phyloP scores from a whole-genome alignment of 1,139 yeast genomes.

The Yamadazyma siamensis region DNA sequence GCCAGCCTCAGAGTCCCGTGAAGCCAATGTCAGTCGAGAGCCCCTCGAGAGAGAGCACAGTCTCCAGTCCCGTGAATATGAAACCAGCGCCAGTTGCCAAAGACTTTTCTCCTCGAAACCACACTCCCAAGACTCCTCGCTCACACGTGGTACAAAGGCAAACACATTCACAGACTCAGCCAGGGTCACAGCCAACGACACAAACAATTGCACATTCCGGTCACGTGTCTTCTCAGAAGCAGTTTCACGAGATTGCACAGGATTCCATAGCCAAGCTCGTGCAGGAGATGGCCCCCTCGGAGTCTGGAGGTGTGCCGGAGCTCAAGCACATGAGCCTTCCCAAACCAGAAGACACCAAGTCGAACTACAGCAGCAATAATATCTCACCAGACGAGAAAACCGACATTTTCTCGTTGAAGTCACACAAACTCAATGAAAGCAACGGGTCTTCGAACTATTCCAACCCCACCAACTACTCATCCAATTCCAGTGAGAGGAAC shows the following conservation, averaged over 20 bases:
- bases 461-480: constrained; percentile 43
- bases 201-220: no score
- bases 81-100: no score
- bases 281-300: neutral
- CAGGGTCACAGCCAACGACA: constrained; percentile 1
- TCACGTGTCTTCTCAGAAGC: neutral
- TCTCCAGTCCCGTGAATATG: no score
- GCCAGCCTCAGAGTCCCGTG: constrained; percentile 4
- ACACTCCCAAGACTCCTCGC: neutral
- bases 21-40: neutral
- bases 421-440: constrained; percentile 20
- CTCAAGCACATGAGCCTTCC: constrained; percentile 8
- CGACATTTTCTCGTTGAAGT: constrained; percentile 29
- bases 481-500: constrained; percentile 32
- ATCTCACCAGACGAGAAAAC: constrained; percentile 28
- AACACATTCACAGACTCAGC: no score
- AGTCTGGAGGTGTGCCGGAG: no score
- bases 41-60: no score
- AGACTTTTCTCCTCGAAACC: neutral
- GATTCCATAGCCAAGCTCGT: neutral
- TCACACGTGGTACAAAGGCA: no score
- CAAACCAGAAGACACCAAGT: constrained; percentile 17
- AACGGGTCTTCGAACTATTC: constrained; percentile 45
- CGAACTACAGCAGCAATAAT: constrained; percentile 18
- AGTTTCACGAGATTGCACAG: neutral